Conservation (phyloP, 2,329 filamentous ascomycete species). For the Aspergillus fischeri region DNA sequence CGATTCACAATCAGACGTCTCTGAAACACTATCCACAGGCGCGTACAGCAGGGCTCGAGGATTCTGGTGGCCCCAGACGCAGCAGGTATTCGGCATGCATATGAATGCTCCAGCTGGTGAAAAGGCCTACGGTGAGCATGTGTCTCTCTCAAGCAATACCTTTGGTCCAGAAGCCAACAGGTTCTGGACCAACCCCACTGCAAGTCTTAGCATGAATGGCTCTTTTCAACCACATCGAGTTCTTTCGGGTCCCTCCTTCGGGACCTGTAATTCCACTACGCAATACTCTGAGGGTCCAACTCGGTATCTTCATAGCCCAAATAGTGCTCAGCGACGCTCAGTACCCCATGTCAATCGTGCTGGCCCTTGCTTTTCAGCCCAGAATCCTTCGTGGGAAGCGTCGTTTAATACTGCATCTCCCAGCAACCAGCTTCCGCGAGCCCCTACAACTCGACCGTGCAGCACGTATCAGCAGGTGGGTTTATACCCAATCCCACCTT, state of each 20-base stretch:
- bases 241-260: slow-evolving; percentile 31
- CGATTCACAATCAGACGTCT: slow-evolving; percentile 43
- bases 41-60: slow-evolving; percentile 39
- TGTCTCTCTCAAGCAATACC: slow-evolving; percentile 16
- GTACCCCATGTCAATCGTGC: slow-evolving; percentile 29
- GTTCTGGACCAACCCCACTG: slow-evolving; percentile 27
- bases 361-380: slow-evolving; percentile 30
- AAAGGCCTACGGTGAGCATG: slow-evolving; percentile 23
- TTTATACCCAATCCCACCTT: slow-evolving; percentile 36
- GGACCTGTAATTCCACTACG: slow-evolving; percentile 24
- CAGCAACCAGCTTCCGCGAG: slow-evolving; percentile 22
- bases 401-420: slow-evolving; percentile 26
- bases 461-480: slow-evolving; percentile 33
- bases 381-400: slow-evolving; percentile 31
- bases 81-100: slow-evolving; percentile 25
- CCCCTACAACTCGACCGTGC: slow-evolving; percentile 25
- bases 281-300: slow-evolving; percentile 29
- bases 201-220: slow-evolving; percentile 17
- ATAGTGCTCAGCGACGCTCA: slow-evolving; percentile 24
- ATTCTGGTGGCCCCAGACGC: slow-evolving; percentile 27
- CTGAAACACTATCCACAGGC: slow-evolving; percentile 39
- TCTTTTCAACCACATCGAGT: slow-evolving; percentile 30
- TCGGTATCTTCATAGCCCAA: slow-evolving; percentile 23
- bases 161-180: slow-evolving; percentile 26
- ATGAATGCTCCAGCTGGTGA: slow-evolving; percentile 21